Evolutionary conservation across 352 stramenopile genomes (phyloP).

Genomic region (Globisporangium carolinianum): DNA sequence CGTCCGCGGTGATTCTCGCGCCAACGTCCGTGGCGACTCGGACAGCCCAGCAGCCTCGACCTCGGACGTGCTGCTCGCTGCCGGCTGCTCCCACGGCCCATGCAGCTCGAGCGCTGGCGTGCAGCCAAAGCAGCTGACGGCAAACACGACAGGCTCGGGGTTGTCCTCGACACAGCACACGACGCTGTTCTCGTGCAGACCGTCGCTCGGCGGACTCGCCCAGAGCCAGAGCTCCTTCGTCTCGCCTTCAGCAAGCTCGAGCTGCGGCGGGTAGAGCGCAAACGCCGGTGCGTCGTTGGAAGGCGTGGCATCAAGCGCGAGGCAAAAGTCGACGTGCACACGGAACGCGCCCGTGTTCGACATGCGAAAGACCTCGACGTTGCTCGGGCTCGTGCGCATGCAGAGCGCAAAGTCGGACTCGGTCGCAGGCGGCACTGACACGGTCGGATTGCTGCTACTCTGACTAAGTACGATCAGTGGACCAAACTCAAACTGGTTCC

Average conservation of each 20-base stretch:
- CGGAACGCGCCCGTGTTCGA: slow-evolving; percentile 84
- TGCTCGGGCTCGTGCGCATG: slow-evolving; percentile 50
- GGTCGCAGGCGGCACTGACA: slow-evolving; percentile 16
- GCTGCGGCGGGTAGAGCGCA: slow-evolving; percentile 48
- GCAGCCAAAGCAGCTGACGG: slow-evolving; percentile 83
- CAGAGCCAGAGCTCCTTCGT: slow-evolving; percentile 90
- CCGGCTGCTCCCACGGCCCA: slow-evolving; percentile 82
- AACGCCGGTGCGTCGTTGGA: slow-evolving; percentile 36
- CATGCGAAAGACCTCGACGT: slow-evolving; percentile 89
- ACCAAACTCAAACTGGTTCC: slow-evolving; percentile 90
- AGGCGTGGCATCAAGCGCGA: slow-evolving; percentile 16
- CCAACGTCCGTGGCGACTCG: neutral
- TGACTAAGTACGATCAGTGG: slow-evolving; percentile 67
- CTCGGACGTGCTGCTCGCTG: slow-evolving; percentile 45
- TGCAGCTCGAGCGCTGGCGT: slow-evolving; percentile 65
- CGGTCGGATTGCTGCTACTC: neutral
- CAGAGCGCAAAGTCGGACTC: slow-evolving; percentile 44
- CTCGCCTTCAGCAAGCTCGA: slow-evolving; percentile 86
- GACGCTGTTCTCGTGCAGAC: slow-evolving; percentile 66
- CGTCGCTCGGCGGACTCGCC: slow-evolving; percentile 71
- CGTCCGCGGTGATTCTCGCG: no score
- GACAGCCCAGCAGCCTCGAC: slow-evolving; percentile 9
- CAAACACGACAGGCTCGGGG: slow-evolving; percentile 83
- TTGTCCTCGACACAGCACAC: slow-evolving; percentile 91
- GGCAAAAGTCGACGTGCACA: slow-evolving; percentile 52